These are phyloP conservation scores for Nicotiana benthamiana DNA, from an alignment of 257 asterid species.

Conservation along the genomic window DNA sequence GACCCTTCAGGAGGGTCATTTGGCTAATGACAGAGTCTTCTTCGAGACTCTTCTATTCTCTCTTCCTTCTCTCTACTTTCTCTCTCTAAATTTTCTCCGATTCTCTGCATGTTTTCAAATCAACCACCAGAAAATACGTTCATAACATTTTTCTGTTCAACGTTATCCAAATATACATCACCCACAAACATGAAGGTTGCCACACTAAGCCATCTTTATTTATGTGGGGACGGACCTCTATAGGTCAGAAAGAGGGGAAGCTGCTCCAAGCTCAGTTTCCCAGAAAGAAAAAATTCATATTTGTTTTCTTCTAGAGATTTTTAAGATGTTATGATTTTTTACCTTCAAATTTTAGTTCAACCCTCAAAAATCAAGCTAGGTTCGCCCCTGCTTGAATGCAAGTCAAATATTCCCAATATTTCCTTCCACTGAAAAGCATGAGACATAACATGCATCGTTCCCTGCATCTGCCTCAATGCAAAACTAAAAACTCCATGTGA, in stretches of 20 bases:
- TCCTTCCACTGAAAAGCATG: slow-evolving; percentile 9
- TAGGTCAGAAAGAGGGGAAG: background rate
- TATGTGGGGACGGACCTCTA: background rate
- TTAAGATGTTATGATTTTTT: background rate
- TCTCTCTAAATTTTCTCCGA: too few species aligned
- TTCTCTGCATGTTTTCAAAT: too few species aligned
- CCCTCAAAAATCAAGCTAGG: background rate
- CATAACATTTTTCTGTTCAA: background rate
- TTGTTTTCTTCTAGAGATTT: slow-evolving; percentile 1
- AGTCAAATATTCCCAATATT: slow-evolving; percentile 8
- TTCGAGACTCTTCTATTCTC: too few species aligned
- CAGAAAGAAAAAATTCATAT: background rate
- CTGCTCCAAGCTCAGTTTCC: background rate
- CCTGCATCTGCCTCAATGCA: slow-evolving; percentile 8
- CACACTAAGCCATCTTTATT: background rate
- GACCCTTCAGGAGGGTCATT: too few species aligned
- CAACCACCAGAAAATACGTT: background rate
- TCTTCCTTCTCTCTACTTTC: too few species aligned
- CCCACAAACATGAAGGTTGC: background rate
- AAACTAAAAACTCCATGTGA: slow-evolving; percentile 1
- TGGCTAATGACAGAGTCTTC: too few species aligned
- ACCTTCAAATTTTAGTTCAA: slow-evolving; percentile 12
- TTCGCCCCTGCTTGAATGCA: slow-evolving; percentile 9
- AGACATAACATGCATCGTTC: background rate
- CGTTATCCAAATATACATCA: background rate